Conservation (phyloP, 805 yeast genomes). For the Torulaspora gathmanii region DNA sequence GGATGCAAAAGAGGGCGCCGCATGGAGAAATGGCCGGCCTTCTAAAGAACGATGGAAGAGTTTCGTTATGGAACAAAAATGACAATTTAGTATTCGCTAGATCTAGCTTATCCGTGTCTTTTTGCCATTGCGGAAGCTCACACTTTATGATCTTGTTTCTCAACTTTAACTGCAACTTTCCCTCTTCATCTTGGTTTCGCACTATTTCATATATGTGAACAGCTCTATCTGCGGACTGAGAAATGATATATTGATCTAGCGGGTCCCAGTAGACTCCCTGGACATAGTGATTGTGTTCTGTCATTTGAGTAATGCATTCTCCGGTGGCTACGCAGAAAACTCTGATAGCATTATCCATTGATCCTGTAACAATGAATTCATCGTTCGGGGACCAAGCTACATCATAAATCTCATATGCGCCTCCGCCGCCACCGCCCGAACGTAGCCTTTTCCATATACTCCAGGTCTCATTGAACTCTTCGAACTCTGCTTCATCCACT, state of each 20-base stretch:
- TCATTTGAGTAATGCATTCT: conserved; percentile 39
- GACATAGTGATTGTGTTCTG: conserved; percentile 79
- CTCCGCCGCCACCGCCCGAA: conserved; percentile 49
- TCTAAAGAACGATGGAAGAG: conserved; percentile 85
- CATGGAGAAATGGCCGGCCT: conserved; percentile 85
- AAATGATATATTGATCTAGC: conserved; percentile 62
- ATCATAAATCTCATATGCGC: conserved; percentile 80
- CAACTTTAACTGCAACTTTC: conserved; percentile 23
- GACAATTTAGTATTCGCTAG: conserved; percentile 34
- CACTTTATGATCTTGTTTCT: conserved; percentile 47
- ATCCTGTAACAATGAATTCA: conserved; percentile 71
- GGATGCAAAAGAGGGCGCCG: conserved; percentile 73
- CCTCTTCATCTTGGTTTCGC: conserved; percentile 12
- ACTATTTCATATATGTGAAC: conserved; percentile 56
- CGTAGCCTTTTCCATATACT: conserved; percentile 41
- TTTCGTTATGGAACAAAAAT: conserved; percentile 73
- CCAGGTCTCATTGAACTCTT: conserved; percentile 72
- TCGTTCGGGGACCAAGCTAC: conserved; percentile 90
- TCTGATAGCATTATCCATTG: conserved; percentile 82
- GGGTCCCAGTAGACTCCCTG: conserved; percentile 99
- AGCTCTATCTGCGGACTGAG: conserved; percentile 86
- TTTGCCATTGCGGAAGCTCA: conserved; percentile 46
- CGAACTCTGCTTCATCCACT: conserved; percentile 39
- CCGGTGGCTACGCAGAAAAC: conserved; percentile 60
- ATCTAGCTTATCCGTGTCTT: conserved; percentile 16